Evolutionary conservation across 176 grass and related monocot genomes (phyloP).

Genomic region (Cenchrus fungigraminus): DNA sequence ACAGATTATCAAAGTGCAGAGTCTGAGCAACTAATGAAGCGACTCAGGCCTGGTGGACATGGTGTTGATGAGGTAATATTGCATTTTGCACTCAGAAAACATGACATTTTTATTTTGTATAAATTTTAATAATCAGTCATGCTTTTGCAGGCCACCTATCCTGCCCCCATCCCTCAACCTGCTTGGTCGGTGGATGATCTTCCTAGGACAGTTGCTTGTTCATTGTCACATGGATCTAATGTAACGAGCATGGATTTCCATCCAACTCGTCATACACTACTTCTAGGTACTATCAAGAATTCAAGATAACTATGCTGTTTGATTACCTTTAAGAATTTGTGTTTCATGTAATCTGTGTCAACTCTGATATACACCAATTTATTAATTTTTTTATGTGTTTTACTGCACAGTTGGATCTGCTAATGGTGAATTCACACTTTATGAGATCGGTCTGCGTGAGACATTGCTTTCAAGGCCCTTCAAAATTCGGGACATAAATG

Average conservation of each 20-base stretch:
- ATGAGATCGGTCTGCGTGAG: conserved; percentile 83
- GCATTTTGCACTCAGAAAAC: conserved; percentile 25
- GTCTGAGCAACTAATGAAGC: conserved; percentile 95
- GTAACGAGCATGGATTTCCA: conserved; percentile 99
- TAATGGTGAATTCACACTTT: conserved; percentile 92
- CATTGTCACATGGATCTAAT: conserved; percentile 78
- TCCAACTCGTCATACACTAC: conserved; percentile 78
- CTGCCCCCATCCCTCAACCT: conserved; percentile 67
- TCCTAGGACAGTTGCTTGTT: conserved; percentile 73
- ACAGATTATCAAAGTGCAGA: conserved; percentile 93
- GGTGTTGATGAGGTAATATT: conserved; percentile 82
- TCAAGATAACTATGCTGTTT: conserved; percentile 14
- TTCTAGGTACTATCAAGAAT: conserved; percentile 65
- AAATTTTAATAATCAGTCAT: conserved; percentile 32
- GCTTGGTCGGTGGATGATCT: conserved; percentile 89
- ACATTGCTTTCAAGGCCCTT: conserved; percentile 80
- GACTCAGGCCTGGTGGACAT: conserved; percentile 70
- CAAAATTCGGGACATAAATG: conserved; percentile 72
- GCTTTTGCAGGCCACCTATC: conserved; percentile 79
- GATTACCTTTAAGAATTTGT: conserved; percentile 1
- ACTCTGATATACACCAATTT: neutral
- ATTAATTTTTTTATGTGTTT: conserved; percentile 28
- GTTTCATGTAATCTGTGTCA: conserved; percentile 25
- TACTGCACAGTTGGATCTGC: conserved; percentile 68
- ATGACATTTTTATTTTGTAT: conserved; percentile 25